Evolutionary conservation across 441 rosid species (phyloP).

Genomic region (Arabidopsis hybrid): DNA sequence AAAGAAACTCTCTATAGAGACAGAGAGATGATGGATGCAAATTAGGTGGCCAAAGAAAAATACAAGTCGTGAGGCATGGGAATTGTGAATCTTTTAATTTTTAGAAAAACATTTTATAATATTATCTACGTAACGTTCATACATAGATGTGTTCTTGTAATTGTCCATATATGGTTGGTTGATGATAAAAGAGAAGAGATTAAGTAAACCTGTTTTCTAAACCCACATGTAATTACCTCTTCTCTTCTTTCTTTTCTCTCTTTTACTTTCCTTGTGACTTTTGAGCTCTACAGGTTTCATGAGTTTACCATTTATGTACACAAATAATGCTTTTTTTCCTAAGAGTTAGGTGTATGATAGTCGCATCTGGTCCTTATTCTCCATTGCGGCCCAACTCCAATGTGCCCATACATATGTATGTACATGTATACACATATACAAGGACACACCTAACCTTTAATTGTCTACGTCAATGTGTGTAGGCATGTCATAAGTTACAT

Average conservation of each 20-base stretch:
- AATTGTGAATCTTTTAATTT: conserved; percentile 26
- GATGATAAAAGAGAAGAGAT: neutral
- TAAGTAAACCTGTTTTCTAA: conserved; percentile 20
- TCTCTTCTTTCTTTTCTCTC: neutral
- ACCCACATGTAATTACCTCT: conserved; percentile 9
- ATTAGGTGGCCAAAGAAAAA: conserved; percentile 43
- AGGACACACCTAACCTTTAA: conserved; percentile 18
- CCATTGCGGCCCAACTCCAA: conserved; percentile 1
- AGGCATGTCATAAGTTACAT: conserved; percentile 35
- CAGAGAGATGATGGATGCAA: conserved; percentile 39
- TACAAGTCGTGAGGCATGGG: conserved; percentile 30
- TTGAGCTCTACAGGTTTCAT: conserved; percentile 13
- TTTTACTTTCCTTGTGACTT: neutral
- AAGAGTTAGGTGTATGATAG: conserved; percentile 18
- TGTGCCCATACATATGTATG: conserved; percentile 16
- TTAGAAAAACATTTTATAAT: neutral
- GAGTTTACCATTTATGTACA: conserved; percentile 29
- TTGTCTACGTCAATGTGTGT: conserved; percentile 32
- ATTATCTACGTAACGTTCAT: neutral
- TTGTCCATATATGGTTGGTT: conserved; percentile 5
- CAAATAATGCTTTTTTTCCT: neutral
- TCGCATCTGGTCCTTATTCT: conserved; percentile 17
- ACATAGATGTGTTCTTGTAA: conserved; percentile 7
- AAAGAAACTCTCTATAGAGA: conserved; percentile 6
- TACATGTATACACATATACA: conserved; percentile 11